Base-by-base conservation (phyloP, 495 filamentous ascomycete species). In the Aspergillus indologenus region DNA sequence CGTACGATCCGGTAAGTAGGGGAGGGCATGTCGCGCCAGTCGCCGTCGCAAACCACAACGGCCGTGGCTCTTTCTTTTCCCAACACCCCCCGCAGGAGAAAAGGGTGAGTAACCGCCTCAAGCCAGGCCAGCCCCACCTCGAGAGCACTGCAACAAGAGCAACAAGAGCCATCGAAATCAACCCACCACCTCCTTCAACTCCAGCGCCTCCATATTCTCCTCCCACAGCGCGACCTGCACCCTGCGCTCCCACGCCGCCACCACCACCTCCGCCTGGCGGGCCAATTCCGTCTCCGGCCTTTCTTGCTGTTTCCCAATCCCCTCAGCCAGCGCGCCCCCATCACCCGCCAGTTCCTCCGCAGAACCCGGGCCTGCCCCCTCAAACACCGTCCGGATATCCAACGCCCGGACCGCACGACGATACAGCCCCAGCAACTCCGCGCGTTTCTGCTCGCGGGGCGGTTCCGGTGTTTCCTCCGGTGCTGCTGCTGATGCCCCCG, bases 391-490 rank as follows among this genome's bases (percentile, higher is more conserved):
- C 14, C 48, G 76, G 21, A 87, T 76, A 40, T 72, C 73, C 56
- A 96, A 65, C 46, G 92, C 89, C 45, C 67, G 67, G 40, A 78
- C 68, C 11, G 89, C 90, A 15, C 77, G 60, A 18, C 68, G 67
- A 43, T 85, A 70, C 22, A 90, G 58, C 15, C 45, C 45, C 7
- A 71, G 66, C 0, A 83, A 47, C 50, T 72, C 60, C 47, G 72
- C 73, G 18, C 65, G 62, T 40, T 65, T 62, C 60, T 60, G 68
- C 21, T 26, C 21, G 9, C 22, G 5, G 1, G 5, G 23, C 18
- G 20, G 5, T 52, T 66, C 24, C n/a, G n/a, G n/a, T n/a, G n/a
- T n/a, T 66, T 62, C 53, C 40, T 57, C 3, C 24, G 18, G 5
- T 34, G 46, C 8, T 50, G 22, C n/a, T 12, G 21, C 20, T 26